A percentile compares a stretch with the other conserved stretches of the same genome.
Conservation (phyloP, 2,329 filamentous ascomycete genomes). For the Alternaria gaisen region DNA sequence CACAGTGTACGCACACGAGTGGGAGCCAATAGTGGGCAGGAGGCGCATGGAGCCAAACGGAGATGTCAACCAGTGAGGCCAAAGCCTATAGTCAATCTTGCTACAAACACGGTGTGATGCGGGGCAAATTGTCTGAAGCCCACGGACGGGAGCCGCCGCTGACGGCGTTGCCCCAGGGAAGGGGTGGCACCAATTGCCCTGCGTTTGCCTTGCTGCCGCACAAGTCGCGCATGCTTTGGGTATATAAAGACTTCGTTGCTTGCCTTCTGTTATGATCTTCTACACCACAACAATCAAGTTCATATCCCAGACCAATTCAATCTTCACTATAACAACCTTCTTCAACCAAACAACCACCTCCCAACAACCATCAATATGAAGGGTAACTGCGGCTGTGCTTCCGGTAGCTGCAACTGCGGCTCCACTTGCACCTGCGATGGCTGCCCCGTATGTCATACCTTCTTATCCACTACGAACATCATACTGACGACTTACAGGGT, state of each 20-base stretch:
- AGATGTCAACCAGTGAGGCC: slow-evolving; percentile 1
- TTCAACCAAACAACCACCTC: slow-evolving; percentile 7
- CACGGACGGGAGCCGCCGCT: slow-evolving; percentile 1
- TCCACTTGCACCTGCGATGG: slow-evolving; percentile 34
- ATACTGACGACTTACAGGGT: slow-evolving; percentile 16
- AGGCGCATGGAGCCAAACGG: not conserved
- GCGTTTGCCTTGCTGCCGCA: slow-evolving; percentile 15
- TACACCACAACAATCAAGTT: not conserved
- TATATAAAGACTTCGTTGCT: slow-evolving; percentile 19
- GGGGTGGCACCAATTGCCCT: not conserved
- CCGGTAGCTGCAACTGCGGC: slow-evolving; percentile 38
- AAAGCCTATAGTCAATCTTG: slow-evolving; percentile 3
- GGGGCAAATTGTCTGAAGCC: slow-evolving; percentile 4
- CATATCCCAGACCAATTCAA: not conserved
- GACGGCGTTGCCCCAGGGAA: not conserved
- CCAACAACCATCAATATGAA: slow-evolving; percentile 19
- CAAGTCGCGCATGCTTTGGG: slow-evolving; percentile 31
- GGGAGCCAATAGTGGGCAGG: not conserved
- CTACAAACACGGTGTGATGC: not conserved
- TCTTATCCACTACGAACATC: not conserved
- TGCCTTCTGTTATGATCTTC: not conserved
- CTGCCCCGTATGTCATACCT: slow-evolving; percentile 34
- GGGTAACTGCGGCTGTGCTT: slow-evolving; percentile 39
- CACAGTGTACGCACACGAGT: slow-evolving; percentile 8
- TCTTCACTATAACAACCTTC: not conserved